These are phyloP conservation scores for Capsicum pubescens DNA, from an alignment of 257 asterid species.

Conservation along the genomic window DNA sequence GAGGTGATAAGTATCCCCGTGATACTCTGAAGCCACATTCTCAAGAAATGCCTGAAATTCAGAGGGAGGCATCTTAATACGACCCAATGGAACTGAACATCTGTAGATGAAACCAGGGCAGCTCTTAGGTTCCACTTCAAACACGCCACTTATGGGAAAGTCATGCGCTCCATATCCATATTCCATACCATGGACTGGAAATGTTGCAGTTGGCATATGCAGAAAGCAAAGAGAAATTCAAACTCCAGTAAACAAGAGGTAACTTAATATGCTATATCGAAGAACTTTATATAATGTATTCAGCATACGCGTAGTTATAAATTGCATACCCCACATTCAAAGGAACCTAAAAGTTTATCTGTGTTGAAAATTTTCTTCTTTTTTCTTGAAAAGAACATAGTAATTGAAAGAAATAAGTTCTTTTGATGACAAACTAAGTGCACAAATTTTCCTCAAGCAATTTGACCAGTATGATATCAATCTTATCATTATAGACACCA, in stretches of 20 bases:
- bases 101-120: constrained; percentile 59
- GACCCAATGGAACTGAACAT: constrained; percentile 53
- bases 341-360: background rate
- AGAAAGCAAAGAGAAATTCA: constrained; percentile 21
- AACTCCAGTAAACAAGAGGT: constrained; percentile 24
- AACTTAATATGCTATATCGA: background rate
- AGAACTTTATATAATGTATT: background rate
- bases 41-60: constrained; percentile 54
- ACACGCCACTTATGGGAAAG: constrained; percentile 59
- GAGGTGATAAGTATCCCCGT: constrained; percentile 61
- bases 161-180: constrained; percentile 64
- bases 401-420: background rate
- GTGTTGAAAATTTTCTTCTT: background rate
- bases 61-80: constrained; percentile 41
- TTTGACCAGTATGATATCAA: background rate
- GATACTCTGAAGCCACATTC: constrained; percentile 57
- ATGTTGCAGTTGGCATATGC: constrained; percentile 12
- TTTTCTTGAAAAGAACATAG: background rate
- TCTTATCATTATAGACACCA: constrained; percentile 1
- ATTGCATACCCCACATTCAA: background rate
- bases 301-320: background rate
- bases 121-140: constrained; percentile 62
- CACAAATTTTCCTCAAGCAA: constrained; percentile 6
- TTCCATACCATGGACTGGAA: constrained; percentile 59
- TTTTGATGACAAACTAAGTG: background rate